Conservation (phyloP, 148 eudicot genomes). For the Arbutus unedo region DNA sequence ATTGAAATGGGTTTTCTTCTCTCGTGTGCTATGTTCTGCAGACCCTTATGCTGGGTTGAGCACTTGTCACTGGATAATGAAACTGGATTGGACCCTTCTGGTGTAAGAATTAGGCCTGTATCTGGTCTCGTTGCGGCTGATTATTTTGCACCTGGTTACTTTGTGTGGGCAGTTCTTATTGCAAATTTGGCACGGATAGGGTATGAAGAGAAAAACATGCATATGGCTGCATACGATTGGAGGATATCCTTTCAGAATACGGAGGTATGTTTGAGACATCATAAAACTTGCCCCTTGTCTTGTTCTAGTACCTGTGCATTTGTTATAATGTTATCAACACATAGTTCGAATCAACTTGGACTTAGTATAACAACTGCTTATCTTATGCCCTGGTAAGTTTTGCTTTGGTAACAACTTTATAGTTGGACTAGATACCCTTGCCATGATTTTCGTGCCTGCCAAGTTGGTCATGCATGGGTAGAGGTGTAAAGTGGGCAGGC, state of each 20-base stretch:
- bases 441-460: not conserved
- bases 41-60: slow-evolving; percentile 96
- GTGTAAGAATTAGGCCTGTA: slow-evolving; percentile 80
- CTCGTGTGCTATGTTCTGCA: slow-evolving; percentile 28
- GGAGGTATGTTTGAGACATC: slow-evolving; percentile 46
- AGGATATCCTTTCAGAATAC: slow-evolving; percentile 91
- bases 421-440: not conserved
- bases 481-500: too few relatives aligned
- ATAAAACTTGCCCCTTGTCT: not conserved
- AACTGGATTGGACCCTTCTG: slow-evolving; percentile 88
- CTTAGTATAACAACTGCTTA: slow-evolving; percentile 1
- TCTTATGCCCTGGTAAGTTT: not conserved
- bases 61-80: slow-evolving; percentile 97
- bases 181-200: slow-evolving; percentile 96
- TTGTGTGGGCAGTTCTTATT: slow-evolving; percentile 96
- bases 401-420: not conserved
- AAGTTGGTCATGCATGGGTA: not conserved
- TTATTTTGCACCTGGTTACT: slow-evolving; percentile 96
- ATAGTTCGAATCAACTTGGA: slow-evolving; percentile 5
- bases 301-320: slow-evolving; percentile 3
- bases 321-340: not conserved
- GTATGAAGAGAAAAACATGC: slow-evolving; percentile 94
- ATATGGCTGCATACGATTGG: slow-evolving; percentile 99
- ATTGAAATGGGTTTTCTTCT: not conserved
- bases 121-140: slow-evolving; percentile 98